These are phyloP conservation scores for Lactarius pseudohatsudake DNA, from an alignment of 768 basidiomycete genomes.

Conservation along the genomic window DNA sequence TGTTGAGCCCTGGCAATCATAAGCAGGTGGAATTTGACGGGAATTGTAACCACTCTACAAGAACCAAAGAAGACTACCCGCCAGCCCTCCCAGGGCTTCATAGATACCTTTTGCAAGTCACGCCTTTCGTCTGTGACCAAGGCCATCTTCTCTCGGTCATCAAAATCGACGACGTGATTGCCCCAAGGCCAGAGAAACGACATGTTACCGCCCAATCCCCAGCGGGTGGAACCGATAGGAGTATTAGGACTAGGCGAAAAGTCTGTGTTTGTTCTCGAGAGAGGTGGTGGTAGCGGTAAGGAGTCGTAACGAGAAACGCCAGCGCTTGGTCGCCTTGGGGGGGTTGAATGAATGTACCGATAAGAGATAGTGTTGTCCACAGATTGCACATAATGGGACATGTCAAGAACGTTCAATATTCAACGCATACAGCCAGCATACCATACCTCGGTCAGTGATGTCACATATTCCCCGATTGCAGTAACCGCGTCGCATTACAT, in stretches of 20 bases:
- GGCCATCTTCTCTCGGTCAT: constrained; percentile 26
- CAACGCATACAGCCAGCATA: neutral
- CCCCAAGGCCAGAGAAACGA: constrained; percentile 24
- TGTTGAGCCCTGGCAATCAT: constrained; percentile 58
- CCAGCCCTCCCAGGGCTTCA: constrained; percentile 49
- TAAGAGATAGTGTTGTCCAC: constrained; percentile 24
- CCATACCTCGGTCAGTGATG: neutral
- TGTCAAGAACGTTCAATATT: constrained; percentile 5
- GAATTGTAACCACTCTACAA: constrained; percentile 39
- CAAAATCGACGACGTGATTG: constrained; percentile 5
- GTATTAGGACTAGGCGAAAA: constrained; percentile 2
- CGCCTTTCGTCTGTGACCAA: constrained; percentile 21
- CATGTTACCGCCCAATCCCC: neutral
- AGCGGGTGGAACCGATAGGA: neutral
- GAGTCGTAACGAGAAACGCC: constrained; percentile 25
- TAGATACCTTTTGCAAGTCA: constrained; percentile 5
- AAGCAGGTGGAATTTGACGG: neutral
- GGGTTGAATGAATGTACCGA: constrained; percentile 22
- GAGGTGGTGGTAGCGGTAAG: constrained; percentile 20
- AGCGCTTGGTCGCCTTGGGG: constrained; percentile 26
- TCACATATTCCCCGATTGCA: neutral
- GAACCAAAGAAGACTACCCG: constrained; percentile 53
- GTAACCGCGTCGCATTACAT: constrained; percentile 12
- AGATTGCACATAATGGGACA: constrained; percentile 20
- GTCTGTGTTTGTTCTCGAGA: constrained; percentile 20